Conservation (phyloP, 2,329 filamentous ascomycete genomes). For the Ceratocystiopsis brevicomis region DNA sequence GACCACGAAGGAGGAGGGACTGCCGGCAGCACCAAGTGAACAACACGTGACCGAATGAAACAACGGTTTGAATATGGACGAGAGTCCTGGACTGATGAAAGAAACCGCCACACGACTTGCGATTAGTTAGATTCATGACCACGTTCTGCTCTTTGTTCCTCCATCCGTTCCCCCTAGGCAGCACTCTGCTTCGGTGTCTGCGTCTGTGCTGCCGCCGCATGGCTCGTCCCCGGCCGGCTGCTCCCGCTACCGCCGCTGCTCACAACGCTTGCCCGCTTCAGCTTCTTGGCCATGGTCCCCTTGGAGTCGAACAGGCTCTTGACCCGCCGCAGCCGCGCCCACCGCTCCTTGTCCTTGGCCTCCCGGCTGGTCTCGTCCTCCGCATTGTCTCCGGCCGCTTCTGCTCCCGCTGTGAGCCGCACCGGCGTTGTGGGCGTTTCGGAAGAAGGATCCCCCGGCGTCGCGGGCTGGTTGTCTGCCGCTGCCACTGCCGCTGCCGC, state of each 20-base stretch:
- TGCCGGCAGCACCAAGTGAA: no score
- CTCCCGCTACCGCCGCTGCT: neutral
- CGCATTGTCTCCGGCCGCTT: conserved; percentile 7
- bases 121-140: neutral
- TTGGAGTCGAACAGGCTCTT: conserved; percentile 55
- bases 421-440: neutral
- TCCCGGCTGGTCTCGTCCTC: conserved; percentile 27
- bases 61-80: no score
- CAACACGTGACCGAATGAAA: no score
- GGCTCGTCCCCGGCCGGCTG: conserved; percentile 7
- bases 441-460: neutral
- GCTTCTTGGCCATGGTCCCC: conserved; percentile 28
- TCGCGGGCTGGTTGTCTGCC: no score
- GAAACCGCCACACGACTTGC: no score
- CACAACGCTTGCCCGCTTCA: conserved; percentile 12
- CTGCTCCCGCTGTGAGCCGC: neutral
- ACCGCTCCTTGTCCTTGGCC: conserved; percentile 51
- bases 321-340: conserved; percentile 50
- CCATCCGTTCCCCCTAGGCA: no score
- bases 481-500: neutral
- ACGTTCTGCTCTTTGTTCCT: neutral
- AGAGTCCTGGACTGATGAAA: no score
- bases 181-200: neutral
- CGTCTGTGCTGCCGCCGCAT: neutral
- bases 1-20: no score